These are phyloP conservation scores for Fusarium globosum DNA, from an alignment of 2,329 filamentous ascomycete species.

Conservation along the genomic window DNA sequence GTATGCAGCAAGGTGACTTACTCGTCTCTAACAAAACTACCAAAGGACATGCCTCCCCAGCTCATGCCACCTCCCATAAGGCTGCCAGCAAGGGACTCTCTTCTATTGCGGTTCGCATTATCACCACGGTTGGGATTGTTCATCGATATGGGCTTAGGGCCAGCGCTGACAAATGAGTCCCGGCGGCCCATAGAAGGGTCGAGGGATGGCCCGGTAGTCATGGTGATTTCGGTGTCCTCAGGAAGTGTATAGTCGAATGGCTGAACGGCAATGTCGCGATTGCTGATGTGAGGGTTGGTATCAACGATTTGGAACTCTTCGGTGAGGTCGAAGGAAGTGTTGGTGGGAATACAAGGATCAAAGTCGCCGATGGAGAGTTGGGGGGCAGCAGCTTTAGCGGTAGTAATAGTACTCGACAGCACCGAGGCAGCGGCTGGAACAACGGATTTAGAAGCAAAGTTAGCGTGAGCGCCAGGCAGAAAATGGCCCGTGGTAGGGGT, in stretches of 20 bases:
- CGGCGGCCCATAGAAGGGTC: slow-evolving; percentile 68
- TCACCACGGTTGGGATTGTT: slow-evolving; percentile 70
- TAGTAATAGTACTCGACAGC: slow-evolving; percentile 40
- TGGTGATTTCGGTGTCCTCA: slow-evolving; percentile 54
- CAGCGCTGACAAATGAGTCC: slow-evolving; percentile 74
- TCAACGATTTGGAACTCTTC: slow-evolving; percentile 1
- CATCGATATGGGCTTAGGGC: slow-evolving; percentile 75
- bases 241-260: background rate
- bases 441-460: slow-evolving; percentile 42
- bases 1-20: slow-evolving; percentile 64
- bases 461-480: slow-evolving; percentile 44
- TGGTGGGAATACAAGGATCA: slow-evolving; percentile 45
- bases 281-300: background rate
- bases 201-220: slow-evolving; percentile 69
- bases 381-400: slow-evolving; percentile 39
- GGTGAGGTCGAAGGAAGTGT: slow-evolving; percentile 45
- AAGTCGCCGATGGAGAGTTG: slow-evolving; percentile 31
- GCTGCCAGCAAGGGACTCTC: slow-evolving; percentile 72
- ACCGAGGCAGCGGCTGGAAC: slow-evolving; percentile 42
- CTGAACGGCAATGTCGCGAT: background rate
- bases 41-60: slow-evolving; percentile 96
- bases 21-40: slow-evolving; percentile 98
- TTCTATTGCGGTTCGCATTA: slow-evolving; percentile 65
- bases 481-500: slow-evolving; percentile 47
- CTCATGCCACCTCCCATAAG: slow-evolving; percentile 87